Percentiles rank a stretch among this genome's conserved stretches.
phyloP scores from a whole-genome alignment of 371 early-diverging fungal species.

The Mucor ambiguus region DNA sequence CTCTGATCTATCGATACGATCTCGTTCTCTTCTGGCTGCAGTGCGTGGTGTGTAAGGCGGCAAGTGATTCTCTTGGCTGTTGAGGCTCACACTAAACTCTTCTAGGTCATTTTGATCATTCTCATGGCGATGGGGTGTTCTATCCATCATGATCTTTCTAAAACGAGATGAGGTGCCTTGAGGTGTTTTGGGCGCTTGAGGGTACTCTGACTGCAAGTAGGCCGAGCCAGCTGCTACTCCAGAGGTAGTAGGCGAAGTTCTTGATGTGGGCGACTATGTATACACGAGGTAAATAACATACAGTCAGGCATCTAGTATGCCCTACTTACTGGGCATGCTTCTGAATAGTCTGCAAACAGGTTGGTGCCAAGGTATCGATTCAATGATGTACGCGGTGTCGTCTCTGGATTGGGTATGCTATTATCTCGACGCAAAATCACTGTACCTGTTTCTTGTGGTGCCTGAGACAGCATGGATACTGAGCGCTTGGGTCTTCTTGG shows the following conservation, averaged over 20 bases:
- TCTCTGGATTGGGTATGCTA: slow-evolving; percentile 15
- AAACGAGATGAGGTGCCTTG: slow-evolving; percentile 16
- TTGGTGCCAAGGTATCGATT: slow-evolving; percentile 17
- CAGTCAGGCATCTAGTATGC: not conserved
- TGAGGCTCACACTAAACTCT: not conserved
- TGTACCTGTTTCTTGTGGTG: slow-evolving; percentile 14
- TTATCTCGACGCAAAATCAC: slow-evolving; percentile 16
- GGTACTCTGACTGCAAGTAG: slow-evolving; percentile 4
- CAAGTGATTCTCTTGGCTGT: not conserved
- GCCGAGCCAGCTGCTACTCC: not conserved
- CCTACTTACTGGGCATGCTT: slow-evolving; percentile 8
- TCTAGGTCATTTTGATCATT: not conserved
- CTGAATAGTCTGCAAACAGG: slow-evolving; percentile 18
- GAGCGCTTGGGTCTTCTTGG: slow-evolving; percentile 8
- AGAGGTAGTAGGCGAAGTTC: not conserved
- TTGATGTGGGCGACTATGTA: slow-evolving; percentile 6
- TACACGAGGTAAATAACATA: not conserved
- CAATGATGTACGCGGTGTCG: slow-evolving; percentile 15
- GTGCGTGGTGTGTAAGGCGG: slow-evolving; percentile 13
- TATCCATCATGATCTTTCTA: slow-evolving; percentile 18
- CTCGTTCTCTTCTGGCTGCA: slow-evolving; percentile 7
- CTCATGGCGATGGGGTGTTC: slow-evolving; percentile 4
- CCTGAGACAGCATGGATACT: slow-evolving; percentile 8
- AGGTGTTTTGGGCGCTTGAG: slow-evolving; percentile 10
- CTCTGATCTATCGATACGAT: slow-evolving; percentile 9